Base-by-base conservation (phyloP, 148 eudicot species). In the Persicaria maculosa region DNA sequence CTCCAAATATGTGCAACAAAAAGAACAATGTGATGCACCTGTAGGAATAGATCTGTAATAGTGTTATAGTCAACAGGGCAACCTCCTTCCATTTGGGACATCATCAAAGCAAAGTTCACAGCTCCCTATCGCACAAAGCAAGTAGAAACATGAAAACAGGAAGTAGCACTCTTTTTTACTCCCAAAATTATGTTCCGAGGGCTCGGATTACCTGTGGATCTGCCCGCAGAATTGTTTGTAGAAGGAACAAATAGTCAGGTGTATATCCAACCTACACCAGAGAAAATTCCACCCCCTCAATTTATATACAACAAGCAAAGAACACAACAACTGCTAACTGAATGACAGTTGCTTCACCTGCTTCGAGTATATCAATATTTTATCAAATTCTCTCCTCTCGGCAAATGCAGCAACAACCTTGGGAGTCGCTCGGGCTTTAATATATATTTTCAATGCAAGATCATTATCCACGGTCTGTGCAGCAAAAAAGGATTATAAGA, bases 321-420 rank as follows among this genome's bases (percentile, higher is more conserved):
- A 31, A 31, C 40, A 3, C 40, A 31, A 36, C 17, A 43, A 15
- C 20, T 36, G 43, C 40, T 45, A 65, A 65, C 14, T 2, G n/a
- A 50, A 16, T 52, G 44, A 82, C 16, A 7, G 44, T 68, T 16
- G 80, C 77, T 9, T 65, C 40, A 90, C 97, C 97, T 93, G 98
- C 86, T 91, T 93, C 16, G 97, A 89, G 86, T 93, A 93, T 68
- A 93, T 87, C 71, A 93, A 80, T 77, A 93, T 93, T 84, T 93
- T 93, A 85, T 93, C 98, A 58, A 93, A 93, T 76, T 93, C 98
- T 78, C 97, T 85, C 71, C 97, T 85, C 80, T 93, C 98, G 20
- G 96, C 98, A 82, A 93, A 93, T 47, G 98, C 98, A 4, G 96
- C 92, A 68, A 93, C 93, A 68, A 93, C 98, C 81, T 93, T 93